Evolutionary conservation across 306 rosid species (phyloP), one percentile per base, ranked within the genome.

Genomic region (Inga laurina): DNA sequence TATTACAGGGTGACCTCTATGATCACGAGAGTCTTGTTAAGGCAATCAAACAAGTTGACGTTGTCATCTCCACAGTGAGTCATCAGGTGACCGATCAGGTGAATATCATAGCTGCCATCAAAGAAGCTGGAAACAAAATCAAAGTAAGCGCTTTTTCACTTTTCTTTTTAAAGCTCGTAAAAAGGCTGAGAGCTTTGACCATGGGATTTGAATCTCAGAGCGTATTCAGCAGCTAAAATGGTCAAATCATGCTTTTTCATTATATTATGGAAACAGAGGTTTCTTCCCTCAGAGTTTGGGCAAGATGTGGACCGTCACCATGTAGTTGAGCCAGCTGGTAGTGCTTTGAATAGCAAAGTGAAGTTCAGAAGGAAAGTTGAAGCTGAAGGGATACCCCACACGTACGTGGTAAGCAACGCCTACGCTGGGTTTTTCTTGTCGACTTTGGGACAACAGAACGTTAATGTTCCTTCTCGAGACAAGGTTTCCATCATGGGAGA

Each of bases 371-470:
- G 79, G 52, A n/a, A 64, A n/a, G 64, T 81, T 11, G 79, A 81
- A 59, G 66, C 79, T 19, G 79, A n/a, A 46, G 84, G 79, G 48
- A n/a, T 74, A 45, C 84, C 84, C 35, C 48, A 81, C 49, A 81
- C 72, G 35, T 45, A 18, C 6, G 43, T 81, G 0, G 62, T 39
- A 2, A 41, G 43, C 43, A 62, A 62, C 24, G 79, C 65, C 54
- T 74, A 74, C 52, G 74, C 80, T 49, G 79, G 34, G 0, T 43
- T 30, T 19, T 46, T 74, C 27, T 15, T 74, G 74, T 56, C 79
- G 10, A 59, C 62, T 45, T 71, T 83, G 21, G 64, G 68, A 77
- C 77, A 54, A 18, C 37, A 7, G 19, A 46, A 30, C 72, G 70
- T 35, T 14, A 70, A 46, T 37, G 61, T 16, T 71, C 83, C 83